These are phyloP conservation scores for Cyclotella cryptica DNA, from an alignment of 108 stramenopile species.

Conservation along the genomic window DNA sequence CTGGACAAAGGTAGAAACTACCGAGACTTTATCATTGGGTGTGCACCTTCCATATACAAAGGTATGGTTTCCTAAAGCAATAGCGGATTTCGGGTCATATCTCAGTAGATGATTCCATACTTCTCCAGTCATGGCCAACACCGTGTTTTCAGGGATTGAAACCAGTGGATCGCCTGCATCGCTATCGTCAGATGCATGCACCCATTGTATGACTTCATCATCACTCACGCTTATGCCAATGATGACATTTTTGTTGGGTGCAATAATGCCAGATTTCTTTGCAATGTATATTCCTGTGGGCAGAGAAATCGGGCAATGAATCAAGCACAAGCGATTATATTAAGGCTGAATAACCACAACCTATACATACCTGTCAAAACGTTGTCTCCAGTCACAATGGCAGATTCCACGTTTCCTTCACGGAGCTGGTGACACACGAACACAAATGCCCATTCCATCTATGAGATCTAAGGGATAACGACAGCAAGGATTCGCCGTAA, in stretches of 20 bases:
- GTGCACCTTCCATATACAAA: conserved; percentile 70
- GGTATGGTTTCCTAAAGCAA: conserved; percentile 38
- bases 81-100: conserved; percentile 43
- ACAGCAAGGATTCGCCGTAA: too few species aligned
- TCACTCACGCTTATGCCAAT: conserved; percentile 36
- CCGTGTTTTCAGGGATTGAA: conserved; percentile 19
- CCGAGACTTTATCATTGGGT: conserved; percentile 63
- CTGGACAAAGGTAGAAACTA: conserved; percentile 63
- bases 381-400: conserved; percentile 73
- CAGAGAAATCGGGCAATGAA: too few species aligned
- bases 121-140: conserved; percentile 67
- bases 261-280: conserved; percentile 62
- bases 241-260: conserved; percentile 32
- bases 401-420: conserved; percentile 56
- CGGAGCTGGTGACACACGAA: conserved; percentile 24
- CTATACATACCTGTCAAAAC: conserved; percentile 46
- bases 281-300: conserved; percentile 62
- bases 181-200: conserved; percentile 38
- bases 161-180: conserved; percentile 19
- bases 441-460: neutral
- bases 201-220: conserved; percentile 48
- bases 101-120: conserved; percentile 51
- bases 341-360: neutral
- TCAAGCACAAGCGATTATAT: neutral
- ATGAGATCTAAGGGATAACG: neutral